phyloP scores from a whole-genome alignment of 2,329 filamentous ascomycete genomes.

The Gyromitra esculenta region DNA sequence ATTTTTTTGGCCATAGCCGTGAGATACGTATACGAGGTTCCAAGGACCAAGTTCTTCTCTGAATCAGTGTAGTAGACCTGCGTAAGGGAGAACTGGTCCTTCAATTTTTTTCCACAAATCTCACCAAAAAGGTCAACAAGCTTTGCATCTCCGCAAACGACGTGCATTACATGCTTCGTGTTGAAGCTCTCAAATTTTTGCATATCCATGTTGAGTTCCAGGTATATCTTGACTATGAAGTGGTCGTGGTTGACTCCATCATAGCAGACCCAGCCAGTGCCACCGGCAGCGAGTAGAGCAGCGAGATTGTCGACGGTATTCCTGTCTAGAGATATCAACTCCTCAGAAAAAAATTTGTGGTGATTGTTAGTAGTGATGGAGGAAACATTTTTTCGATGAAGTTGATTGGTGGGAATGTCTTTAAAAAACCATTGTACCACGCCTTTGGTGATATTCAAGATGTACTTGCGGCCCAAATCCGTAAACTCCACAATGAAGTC shows the following conservation, averaged over 20 bases:
- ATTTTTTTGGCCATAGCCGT: slow-evolving; percentile 6
- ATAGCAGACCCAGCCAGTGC: slow-evolving; percentile 21
- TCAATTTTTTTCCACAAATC: slow-evolving; percentile 30
- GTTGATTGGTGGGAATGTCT: not conserved
- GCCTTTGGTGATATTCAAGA: slow-evolving; percentile 11
- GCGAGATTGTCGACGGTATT: slow-evolving; percentile 32
- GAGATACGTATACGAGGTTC: slow-evolving; percentile 30
- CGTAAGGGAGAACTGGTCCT: slow-evolving; percentile 40
- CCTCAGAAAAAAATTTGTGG: slow-evolving; percentile 32
- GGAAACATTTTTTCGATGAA: not conserved
- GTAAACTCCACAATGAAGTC: slow-evolving; percentile 32
- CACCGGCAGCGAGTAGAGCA: slow-evolving; percentile 15
- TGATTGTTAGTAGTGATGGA: not conserved
- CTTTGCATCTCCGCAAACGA: slow-evolving; percentile 24
- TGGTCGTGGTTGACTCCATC: slow-evolving; percentile 11
- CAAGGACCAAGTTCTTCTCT: not conserved
- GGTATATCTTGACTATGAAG: slow-evolving; percentile 27
- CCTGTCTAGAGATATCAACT: slow-evolving; percentile 13
- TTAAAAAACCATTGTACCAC: slow-evolving; percentile 35
- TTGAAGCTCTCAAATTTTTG: not conserved
- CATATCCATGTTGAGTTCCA: slow-evolving; percentile 11
- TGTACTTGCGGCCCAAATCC: slow-evolving; percentile 9
- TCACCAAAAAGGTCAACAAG: slow-evolving; percentile 23
- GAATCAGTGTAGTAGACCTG: not conserved
- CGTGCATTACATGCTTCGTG: slow-evolving; percentile 28